phyloP scores from a whole-genome alignment of 2,329 filamentous ascomycete species.

The Tothia fuscella region DNA sequence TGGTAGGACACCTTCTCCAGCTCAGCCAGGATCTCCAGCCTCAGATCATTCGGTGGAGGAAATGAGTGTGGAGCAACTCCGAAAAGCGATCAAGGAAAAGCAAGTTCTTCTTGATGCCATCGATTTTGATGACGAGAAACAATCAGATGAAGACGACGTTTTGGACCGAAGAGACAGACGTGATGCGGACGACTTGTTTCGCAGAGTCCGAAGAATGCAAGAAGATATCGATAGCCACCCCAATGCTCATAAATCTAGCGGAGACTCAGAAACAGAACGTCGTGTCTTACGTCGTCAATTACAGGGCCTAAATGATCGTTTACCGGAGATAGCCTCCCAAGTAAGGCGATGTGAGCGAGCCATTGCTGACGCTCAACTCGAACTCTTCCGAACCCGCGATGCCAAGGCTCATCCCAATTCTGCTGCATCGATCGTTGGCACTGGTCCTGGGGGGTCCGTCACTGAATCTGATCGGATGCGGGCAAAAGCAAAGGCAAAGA shows the following conservation, averaged over 20 bases:
- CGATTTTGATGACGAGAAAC: conserved; percentile 88
- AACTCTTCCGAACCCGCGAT: conserved; percentile 87
- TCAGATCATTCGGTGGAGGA: conserved; percentile 63
- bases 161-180: conserved; percentile 81
- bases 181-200: conserved; percentile 88
- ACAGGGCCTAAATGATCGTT: conserved; percentile 74
- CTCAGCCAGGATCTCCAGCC: conserved; percentile 45
- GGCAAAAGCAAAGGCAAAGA: conserved; percentile 91
- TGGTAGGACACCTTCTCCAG: conserved; percentile 64
- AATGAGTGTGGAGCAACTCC: conserved; percentile 71
- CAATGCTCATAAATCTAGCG: conserved; percentile 46
- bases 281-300: conserved; percentile 79
- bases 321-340: conserved; percentile 84
- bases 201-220: conserved; percentile 79
- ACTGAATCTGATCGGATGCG: conserved; percentile 93
- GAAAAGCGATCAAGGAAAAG: conserved; percentile 87
- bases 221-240: conserved; percentile 92
- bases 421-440: conserved; percentile 73
- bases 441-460: conserved; percentile 77
- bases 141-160: conserved; percentile 79
- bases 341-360: conserved; percentile 83
- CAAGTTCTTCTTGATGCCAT: conserved; percentile 90
- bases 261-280: conserved; percentile 80
- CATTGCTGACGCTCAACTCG: conserved; percentile 81
- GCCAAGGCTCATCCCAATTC: conserved; percentile 81